Percentiles rank a stretch among this genome's conserved stretches.
Conservation (phyloP, 2,329 filamentous ascomycete genomes). For the Nigrograna mackinnonii region DNA sequence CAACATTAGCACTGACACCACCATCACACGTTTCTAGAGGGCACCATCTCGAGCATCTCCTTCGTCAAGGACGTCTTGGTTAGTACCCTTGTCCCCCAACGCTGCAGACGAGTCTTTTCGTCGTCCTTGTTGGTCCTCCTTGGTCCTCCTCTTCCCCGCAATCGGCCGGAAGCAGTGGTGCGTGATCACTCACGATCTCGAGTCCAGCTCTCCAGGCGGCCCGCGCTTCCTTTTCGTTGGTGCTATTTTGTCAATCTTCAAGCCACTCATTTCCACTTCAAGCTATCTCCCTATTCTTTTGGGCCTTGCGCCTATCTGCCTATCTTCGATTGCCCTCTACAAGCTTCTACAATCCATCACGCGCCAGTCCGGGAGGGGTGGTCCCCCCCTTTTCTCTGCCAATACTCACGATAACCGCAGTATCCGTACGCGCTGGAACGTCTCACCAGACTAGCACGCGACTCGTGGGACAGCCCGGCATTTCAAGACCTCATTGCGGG, state of each 20-base stretch:
- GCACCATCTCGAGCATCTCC: conserved; percentile 80
- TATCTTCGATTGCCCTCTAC: conserved; percentile 18
- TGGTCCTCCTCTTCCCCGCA: conserved; percentile 27
- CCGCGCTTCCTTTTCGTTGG: conserved; percentile 22
- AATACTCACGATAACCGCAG: conserved; percentile 55
- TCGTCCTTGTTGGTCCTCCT: conserved; percentile 8
- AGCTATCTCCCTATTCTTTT: conserved; percentile 7
- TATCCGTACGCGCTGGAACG: conserved; percentile 76
- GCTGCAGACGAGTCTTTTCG: background rate
- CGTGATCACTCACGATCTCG: conserved; percentile 2
- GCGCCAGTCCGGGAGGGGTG: conserved; percentile 22
- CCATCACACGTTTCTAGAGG: conserved; percentile 58
- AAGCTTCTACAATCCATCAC: conserved; percentile 30
- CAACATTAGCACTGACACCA: conserved; percentile 26
- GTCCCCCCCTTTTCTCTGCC: conserved; percentile 13
- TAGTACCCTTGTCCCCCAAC: conserved; percentile 45
- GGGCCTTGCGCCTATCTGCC: conserved; percentile 14
- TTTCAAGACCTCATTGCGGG: conserved; percentile 72
- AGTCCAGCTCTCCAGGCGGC: conserved; percentile 22
- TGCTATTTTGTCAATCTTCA: conserved; percentile 18
- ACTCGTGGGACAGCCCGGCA: conserved; percentile 66
- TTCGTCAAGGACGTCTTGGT: conserved; percentile 84
- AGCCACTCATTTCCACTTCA: conserved; percentile 30
- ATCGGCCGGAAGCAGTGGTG: conserved; percentile 12
- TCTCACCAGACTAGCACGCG: conserved; percentile 65